phyloP scores from a whole-genome alignment of 2,329 filamentous ascomycete species.

The Karstenula rhodostoma region DNA sequence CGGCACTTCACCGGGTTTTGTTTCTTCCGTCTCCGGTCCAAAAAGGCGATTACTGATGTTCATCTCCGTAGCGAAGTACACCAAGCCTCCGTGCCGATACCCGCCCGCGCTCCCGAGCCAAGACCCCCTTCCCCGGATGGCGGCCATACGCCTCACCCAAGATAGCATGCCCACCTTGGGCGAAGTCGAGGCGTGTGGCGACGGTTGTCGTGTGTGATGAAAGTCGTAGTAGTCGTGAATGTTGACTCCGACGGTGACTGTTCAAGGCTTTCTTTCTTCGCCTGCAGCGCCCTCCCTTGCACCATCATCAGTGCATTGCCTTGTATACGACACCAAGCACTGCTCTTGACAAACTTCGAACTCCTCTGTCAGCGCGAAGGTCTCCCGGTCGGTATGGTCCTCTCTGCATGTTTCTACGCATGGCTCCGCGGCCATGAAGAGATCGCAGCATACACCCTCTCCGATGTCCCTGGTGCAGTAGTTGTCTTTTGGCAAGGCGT shows the following conservation, averaged over 20 bases:
- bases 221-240: not conserved
- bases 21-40: not conserved
- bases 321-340: slow-evolving; percentile 22
- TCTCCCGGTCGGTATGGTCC: slow-evolving; percentile 34
- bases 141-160: slow-evolving; percentile 1
- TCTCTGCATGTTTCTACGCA: slow-evolving; percentile 40
- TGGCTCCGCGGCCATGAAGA: slow-evolving; percentile 36
- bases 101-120: slow-evolving; percentile 10
- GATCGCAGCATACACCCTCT: slow-evolving; percentile 30
- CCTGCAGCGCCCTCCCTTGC: slow-evolving; percentile 8
- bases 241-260: not conserved
- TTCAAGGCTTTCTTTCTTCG: not conserved
- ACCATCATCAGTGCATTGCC: slow-evolving; percentile 11
- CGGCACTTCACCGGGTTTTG: not conserved
- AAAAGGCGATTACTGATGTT: not conserved
- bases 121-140: not conserved
- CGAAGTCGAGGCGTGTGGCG: not conserved
- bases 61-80: slow-evolving; percentile 2
- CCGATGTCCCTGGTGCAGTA: slow-evolving; percentile 38
- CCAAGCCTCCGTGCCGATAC: slow-evolving; percentile 6
- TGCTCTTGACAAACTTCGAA: slow-evolving; percentile 36
- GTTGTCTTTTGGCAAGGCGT: slow-evolving; percentile 13
- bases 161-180: not conserved
- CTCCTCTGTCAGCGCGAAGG: slow-evolving; percentile 31
- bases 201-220: not conserved